phyloP scores from a whole-genome alignment of 495 filamentous ascomycete species.

The Penicillium coprophilum region DNA sequence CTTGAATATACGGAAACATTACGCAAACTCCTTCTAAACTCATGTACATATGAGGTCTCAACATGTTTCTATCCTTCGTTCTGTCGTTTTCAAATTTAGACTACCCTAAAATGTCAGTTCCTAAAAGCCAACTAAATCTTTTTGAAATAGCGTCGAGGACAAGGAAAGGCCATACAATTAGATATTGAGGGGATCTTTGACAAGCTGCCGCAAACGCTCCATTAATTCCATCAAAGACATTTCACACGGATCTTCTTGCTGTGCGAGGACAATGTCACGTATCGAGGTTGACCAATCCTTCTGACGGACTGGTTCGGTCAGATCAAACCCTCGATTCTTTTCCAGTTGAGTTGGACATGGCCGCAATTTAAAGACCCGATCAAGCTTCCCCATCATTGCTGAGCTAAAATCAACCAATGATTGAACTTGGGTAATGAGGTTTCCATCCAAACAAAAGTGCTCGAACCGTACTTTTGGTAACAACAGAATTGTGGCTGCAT shows the following conservation, averaged over 20 bases:
- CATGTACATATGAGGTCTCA: not conserved
- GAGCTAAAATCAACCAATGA: slow-evolving; percentile 20
- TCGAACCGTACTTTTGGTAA: slow-evolving; percentile 17
- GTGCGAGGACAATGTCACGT: slow-evolving; percentile 17
- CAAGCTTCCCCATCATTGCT: slow-evolving; percentile 18
- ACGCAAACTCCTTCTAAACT: not conserved
- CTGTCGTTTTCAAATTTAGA: not conserved
- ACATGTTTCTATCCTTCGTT: not conserved
- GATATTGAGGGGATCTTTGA: slow-evolving; percentile 5
- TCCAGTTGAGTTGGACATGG: not conserved
- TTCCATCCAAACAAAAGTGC: slow-evolving; percentile 19
- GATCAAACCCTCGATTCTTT: not conserved
- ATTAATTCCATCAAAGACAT: slow-evolving; percentile 23
- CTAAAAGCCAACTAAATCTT: not conserved
- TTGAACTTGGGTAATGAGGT: slow-evolving; percentile 16
- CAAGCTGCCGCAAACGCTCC: slow-evolving; percentile 17
- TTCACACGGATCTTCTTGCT: slow-evolving; percentile 11
- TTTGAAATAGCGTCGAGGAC: not conserved
- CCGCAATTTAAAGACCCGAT: slow-evolving; percentile 11
- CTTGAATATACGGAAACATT: not conserved
- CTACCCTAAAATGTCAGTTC: not conserved
- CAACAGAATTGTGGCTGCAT: slow-evolving; percentile 15
- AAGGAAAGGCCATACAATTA: slow-evolving; percentile 5
- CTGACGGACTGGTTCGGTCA: not conserved
- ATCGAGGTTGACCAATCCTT: slow-evolving; percentile 10